These are phyloP conservation scores for Sanghuangporus weigelae DNA, from an alignment of 1,284 basidiomycete genomes.

Conservation along the genomic window DNA sequence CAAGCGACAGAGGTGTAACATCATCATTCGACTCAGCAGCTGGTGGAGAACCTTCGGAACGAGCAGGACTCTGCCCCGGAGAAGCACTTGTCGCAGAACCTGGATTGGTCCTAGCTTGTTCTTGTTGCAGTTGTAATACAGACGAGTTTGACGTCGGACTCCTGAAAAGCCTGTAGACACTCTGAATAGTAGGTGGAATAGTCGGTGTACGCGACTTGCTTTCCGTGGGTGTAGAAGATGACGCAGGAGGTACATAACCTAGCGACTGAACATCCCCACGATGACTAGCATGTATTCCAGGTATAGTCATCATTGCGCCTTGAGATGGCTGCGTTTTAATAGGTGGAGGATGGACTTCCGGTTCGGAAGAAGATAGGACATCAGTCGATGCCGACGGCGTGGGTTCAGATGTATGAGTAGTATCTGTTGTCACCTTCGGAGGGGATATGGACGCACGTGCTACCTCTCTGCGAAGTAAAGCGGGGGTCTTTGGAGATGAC, in stretches of 20 bases:
- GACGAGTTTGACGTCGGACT: conserved; percentile 32
- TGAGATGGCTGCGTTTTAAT: conserved; percentile 67
- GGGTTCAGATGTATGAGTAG: neutral
- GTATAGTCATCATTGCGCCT: conserved; percentile 72
- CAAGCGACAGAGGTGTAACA: conserved; percentile 9
- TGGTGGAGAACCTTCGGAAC: conserved; percentile 15
- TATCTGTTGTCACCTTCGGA: conserved; percentile 13
- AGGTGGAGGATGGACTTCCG: conserved; percentile 29
- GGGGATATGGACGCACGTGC: conserved; percentile 12
- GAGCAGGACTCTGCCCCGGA: conserved; percentile 16
- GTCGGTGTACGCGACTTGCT: conserved; percentile 37
- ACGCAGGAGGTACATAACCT: conserved; percentile 58
- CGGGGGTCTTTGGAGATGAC: conserved; percentile 5
- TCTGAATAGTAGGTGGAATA: conserved; percentile 45
- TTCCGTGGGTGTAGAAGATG: conserved; percentile 31
- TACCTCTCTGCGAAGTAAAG: conserved; percentile 14
- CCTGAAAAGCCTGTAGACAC: conserved; percentile 67
- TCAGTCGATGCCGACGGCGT: neutral
- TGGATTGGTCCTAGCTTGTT: conserved; percentile 22
- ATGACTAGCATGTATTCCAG: conserved; percentile 74
- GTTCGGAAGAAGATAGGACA: conserved; percentile 21
- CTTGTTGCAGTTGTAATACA: conserved; percentile 21
- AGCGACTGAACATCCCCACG: conserved; percentile 76
- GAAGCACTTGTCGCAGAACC: conserved; percentile 25
- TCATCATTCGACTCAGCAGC: conserved; percentile 12